A percentile compares a stretch with the other conserved stretches of the same genome.
Evolutionary conservation across 2,329 filamentous ascomycete species (phyloP).

Genomic region (Gliomastix tumulicola): DNA sequence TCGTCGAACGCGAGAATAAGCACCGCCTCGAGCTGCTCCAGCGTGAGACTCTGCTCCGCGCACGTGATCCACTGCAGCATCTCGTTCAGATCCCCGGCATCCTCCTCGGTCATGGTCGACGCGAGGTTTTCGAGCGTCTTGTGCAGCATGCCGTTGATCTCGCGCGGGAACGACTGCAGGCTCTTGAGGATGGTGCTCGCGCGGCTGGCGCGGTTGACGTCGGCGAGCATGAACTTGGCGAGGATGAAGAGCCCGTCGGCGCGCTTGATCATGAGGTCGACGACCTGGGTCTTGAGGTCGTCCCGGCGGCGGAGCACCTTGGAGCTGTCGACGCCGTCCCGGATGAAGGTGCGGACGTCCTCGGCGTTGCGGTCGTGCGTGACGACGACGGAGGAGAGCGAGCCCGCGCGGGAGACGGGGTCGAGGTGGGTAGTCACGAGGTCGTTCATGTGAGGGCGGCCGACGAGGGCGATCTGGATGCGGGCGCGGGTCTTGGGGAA

Average conservation of each 20-base stretch:
- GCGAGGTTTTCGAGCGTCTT: constrained; percentile 34
- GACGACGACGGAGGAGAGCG: constrained; percentile 31
- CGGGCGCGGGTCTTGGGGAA: constrained; percentile 8
- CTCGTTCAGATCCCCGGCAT: constrained; percentile 35
- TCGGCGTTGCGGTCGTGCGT: constrained; percentile 30
- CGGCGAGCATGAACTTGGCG: constrained; percentile 42
- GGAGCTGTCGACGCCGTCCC: constrained; percentile 28
- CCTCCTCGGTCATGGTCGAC: constrained; percentile 25
- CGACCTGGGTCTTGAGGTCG: constrained; percentile 27
- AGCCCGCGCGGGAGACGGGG: constrained; percentile 17
- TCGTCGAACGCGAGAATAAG: constrained; percentile 34
- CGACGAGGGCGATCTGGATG: constrained; percentile 30
- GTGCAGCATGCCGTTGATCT: constrained; percentile 33
- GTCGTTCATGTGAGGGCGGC: constrained; percentile 33
- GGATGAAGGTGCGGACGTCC: constrained; percentile 35
- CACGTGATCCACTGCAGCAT: constrained; percentile 38
- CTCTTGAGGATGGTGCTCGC: constrained; percentile 35
- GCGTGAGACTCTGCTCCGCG: constrained; percentile 31
- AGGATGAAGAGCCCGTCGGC: constrained; percentile 41
- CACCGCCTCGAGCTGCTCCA: constrained; percentile 35
- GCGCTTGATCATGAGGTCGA: constrained; percentile 28
- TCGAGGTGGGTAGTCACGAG: constrained; percentile 24
- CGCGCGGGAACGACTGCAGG: constrained; percentile 34
- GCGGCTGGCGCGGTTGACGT: constrained; percentile 36
- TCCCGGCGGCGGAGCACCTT: constrained; percentile 23